Evolutionary conservation across 2,329 filamentous ascomycete species (phyloP).

Genomic region (Beauveria caledonica): DNA sequence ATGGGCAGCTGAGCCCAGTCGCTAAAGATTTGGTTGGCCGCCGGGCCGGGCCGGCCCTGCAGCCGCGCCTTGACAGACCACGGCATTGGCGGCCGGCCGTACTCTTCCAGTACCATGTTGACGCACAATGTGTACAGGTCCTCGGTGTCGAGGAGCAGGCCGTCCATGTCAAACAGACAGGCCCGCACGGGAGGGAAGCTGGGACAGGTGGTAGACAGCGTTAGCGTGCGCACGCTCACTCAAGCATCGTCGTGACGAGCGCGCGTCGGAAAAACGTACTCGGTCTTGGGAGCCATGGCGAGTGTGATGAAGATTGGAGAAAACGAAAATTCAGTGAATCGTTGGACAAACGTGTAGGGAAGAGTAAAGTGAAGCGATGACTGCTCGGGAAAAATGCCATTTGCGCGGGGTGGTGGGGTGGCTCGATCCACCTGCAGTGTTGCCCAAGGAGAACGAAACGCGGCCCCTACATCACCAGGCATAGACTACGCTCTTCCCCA

Average conservation of each 20-base stretch:
- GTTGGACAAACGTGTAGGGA: not conserved
- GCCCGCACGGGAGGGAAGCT: constrained; percentile 76
- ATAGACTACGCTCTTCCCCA: not conserved
- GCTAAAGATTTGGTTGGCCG: constrained; percentile 49
- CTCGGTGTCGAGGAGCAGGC: constrained; percentile 87
- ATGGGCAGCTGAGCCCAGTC: constrained; percentile 85
- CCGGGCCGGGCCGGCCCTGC: constrained; percentile 48
- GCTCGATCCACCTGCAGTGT: not conserved
- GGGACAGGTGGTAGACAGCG: not conserved
- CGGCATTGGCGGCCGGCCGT: constrained; percentile 66
- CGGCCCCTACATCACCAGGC: not conserved
- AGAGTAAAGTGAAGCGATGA: not conserved
- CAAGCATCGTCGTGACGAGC: not conserved
- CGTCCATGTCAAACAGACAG: constrained; percentile 98
- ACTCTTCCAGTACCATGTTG: constrained; percentile 71
- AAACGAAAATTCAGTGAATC: too few relatives aligned
- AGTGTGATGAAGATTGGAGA: not conserved
- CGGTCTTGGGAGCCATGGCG: constrained; percentile 35
- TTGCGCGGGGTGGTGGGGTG: not conserved
- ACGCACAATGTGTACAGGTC: constrained; percentile 79
- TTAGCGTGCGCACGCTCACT: not conserved
- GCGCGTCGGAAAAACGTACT: constrained; percentile 26
- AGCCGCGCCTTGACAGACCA: constrained; percentile 92
- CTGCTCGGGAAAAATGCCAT: not conserved
- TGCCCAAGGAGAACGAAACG: not conserved